Evolutionary conservation across 306 rosid species (phyloP).

Genomic region (Glycine tomentella): DNA sequence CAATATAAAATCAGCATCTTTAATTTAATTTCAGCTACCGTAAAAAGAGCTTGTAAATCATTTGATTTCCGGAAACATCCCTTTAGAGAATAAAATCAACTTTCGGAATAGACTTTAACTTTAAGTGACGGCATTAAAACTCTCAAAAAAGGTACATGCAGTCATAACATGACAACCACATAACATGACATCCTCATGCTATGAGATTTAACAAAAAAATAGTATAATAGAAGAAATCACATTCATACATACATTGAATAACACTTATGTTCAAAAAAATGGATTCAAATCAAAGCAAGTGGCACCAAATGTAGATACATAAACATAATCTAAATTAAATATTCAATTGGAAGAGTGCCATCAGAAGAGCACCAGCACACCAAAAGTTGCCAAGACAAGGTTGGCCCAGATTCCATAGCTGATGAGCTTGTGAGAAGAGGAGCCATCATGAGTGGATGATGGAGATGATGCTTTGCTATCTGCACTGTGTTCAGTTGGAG

Average conservation of each 20-base stretch:
- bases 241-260: slow-evolving; percentile 61
- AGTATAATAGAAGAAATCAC: slow-evolving; percentile 46
- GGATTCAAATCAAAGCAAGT: slow-evolving; percentile 59
- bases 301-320: slow-evolving; percentile 57
- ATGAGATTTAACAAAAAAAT: not conserved
- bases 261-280: slow-evolving; percentile 72
- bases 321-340: slow-evolving; percentile 57
- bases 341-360: slow-evolving; percentile 40
- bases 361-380: slow-evolving; percentile 64
- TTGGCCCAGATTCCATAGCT: slow-evolving; percentile 64
- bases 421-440: slow-evolving; percentile 64
- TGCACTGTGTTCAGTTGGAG: slow-evolving; percentile 53
- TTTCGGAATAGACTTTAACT: not conserved
- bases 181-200: slow-evolving; percentile 36
- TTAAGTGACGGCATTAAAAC: slow-evolving; percentile 19
- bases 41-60: slow-evolving; percentile 15
- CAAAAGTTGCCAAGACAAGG: slow-evolving; percentile 65
- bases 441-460: slow-evolving; percentile 54
- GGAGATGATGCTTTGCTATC: slow-evolving; percentile 66
- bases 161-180: slow-evolving; percentile 2
- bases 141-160: slow-evolving; percentile 30
- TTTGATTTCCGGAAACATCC: slow-evolving; percentile 6
- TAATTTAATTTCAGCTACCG: not conserved
- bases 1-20: not conserved
- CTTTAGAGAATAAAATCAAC: not conserved